These are phyloP conservation scores for Hirschioporus abietinus DNA, from an alignment of 768 basidiomycete species.

Conservation along the genomic window DNA sequence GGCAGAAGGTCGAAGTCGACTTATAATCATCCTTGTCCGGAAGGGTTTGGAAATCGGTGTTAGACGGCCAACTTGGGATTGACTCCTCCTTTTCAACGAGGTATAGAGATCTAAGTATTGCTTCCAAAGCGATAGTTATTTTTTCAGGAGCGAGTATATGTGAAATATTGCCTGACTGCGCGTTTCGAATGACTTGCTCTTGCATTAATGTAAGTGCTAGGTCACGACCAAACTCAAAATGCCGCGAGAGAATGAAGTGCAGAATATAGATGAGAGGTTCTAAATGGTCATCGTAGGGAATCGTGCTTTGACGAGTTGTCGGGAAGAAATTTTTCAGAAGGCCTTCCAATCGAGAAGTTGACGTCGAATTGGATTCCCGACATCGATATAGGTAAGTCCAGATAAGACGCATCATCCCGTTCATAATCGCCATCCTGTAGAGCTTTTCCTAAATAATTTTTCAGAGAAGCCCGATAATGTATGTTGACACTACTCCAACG, in stretches of 20 bases:
- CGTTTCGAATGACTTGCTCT: constrained; percentile 46
- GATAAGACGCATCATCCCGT: constrained; percentile 74
- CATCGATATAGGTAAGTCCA: constrained; percentile 98
- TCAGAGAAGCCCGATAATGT: constrained; percentile 9
- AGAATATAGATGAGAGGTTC: constrained; percentile 74
- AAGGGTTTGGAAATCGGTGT: constrained; percentile 55
- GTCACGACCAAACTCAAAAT: constrained; percentile 82
- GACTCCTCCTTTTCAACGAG: constrained; percentile 66
- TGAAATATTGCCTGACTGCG: constrained; percentile 35
- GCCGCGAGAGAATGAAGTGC: constrained; percentile 78
- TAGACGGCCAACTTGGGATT: constrained; percentile 76
- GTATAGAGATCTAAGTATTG: constrained; percentile 67
- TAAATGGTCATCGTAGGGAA: constrained; percentile 67
- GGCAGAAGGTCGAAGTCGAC: constrained; percentile 58
- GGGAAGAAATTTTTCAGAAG: constrained; percentile 80
- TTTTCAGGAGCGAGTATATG: constrained; percentile 61
- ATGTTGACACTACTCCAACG: constrained; percentile 1
- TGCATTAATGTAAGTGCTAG: constrained; percentile 77
- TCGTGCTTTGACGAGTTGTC: constrained; percentile 50
- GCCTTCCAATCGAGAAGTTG: constrained; percentile 72
- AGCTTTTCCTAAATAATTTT: constrained; percentile 61
- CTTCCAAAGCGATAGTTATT: constrained; percentile 68
- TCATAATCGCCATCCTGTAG: constrained; percentile 64
- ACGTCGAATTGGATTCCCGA: constrained; percentile 75
- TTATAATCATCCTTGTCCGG: constrained; percentile 59